Evolutionary conservation across 148 eudicot genomes (phyloP).

Genomic region (Camellia sinensis): DNA sequence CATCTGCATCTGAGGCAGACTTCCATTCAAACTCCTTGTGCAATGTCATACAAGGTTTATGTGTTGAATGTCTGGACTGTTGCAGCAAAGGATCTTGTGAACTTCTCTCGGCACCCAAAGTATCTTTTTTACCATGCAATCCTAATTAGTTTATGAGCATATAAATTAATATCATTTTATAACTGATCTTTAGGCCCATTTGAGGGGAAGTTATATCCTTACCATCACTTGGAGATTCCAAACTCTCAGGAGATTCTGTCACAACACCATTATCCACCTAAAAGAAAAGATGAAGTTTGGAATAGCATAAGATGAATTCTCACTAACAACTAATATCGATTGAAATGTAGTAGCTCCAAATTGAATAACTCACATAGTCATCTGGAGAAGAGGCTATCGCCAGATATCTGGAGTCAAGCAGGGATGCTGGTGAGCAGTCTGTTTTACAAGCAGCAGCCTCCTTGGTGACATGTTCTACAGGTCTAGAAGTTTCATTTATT

Average conservation of each 20-base stretch:
- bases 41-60: constrained; percentile 49
- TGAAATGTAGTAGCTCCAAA: neutral
- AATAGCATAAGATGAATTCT: neutral
- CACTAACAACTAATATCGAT: neutral
- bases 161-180: neutral
- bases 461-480: constrained; percentile 22
- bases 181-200: constrained; percentile 6
- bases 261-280: constrained; percentile 36
- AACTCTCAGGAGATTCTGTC: constrained; percentile 15
- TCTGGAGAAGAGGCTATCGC: constrained; percentile 19
- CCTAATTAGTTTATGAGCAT: constrained; percentile 15
- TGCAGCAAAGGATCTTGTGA: constrained; percentile 29
- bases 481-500: constrained; percentile 29
- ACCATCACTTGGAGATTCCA: constrained; percentile 40
- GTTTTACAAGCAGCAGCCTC: constrained; percentile 26
- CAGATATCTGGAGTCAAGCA: constrained; percentile 22
- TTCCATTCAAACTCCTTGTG: constrained; percentile 37
- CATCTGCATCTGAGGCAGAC: constrained; percentile 18
- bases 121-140: constrained; percentile 12
- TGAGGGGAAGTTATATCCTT: constrained; percentile 16
- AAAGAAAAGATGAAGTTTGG: constrained; percentile 10
- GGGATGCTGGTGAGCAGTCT: constrained; percentile 24
- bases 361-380: constrained; percentile 32
- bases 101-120: constrained; percentile 28
- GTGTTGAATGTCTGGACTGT: constrained; percentile 40